These are phyloP conservation scores for Pleurotus cornucopiae DNA, from an alignment of 768 basidiomycete species.

Conservation along the genomic window DNA sequence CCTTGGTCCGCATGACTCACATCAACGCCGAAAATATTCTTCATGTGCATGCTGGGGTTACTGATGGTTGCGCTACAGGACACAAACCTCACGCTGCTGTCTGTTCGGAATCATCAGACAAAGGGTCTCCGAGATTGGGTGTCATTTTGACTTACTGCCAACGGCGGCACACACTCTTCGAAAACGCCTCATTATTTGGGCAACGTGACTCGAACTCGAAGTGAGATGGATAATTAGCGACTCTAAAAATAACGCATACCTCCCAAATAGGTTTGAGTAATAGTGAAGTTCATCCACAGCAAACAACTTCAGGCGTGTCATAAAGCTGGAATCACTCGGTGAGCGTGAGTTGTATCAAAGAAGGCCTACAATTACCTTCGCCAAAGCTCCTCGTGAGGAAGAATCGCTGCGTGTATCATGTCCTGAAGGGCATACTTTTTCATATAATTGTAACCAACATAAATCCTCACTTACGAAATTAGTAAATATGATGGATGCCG, in stretches of 20 bases:
- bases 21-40: conserved; percentile 65
- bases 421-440: conserved; percentile 43
- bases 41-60: conserved; percentile 75
- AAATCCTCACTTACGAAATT: conserved; percentile 61
- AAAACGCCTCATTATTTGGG: conserved; percentile 72
- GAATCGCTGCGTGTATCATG: conserved; percentile 79
- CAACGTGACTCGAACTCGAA: conserved; percentile 58
- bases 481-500: conserved; percentile 79
- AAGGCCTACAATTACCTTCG: conserved; percentile 43
- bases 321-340: conserved; percentile 44
- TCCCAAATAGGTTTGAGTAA: conserved; percentile 77
- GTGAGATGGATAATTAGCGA: background rate
- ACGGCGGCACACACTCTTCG: conserved; percentile 72
- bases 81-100: conserved; percentile 57
- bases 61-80: conserved; percentile 88
- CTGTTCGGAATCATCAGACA: conserved; percentile 25
- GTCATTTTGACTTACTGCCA: conserved; percentile 53
- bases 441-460: background rate
- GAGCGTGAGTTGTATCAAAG: background rate
- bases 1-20: conserved; percentile 13
- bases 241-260: conserved; percentile 32
- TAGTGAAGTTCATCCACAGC: conserved; percentile 88
- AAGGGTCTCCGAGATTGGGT: background rate
- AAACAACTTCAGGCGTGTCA: conserved; percentile 72
- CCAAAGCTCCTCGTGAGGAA: conserved; percentile 85